Conservation (phyloP, 1,139 yeast genomes). For the Candida smagusa region DNA sequence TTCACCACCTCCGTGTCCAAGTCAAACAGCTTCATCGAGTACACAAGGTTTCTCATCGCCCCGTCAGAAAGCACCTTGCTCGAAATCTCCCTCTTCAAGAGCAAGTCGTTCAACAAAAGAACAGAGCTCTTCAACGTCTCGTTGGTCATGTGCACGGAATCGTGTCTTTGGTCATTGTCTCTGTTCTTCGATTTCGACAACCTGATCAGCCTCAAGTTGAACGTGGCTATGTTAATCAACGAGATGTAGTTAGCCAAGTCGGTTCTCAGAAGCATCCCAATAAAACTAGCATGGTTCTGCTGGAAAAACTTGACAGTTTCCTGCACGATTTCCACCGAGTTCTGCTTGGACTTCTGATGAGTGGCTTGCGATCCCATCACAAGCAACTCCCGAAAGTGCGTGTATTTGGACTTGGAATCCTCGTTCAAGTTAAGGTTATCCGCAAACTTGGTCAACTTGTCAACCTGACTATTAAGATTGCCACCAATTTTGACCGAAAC, state of each 20-base stretch:
- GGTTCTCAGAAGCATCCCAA: conserved; percentile 13
- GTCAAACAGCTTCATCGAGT: conserved; percentile 36
- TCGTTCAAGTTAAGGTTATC: conserved; percentile 9
- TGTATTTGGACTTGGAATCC: conserved; percentile 21
- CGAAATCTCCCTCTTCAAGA: conserved; percentile 12
- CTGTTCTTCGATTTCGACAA: conserved; percentile 33
- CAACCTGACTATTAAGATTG: conserved; percentile 3
- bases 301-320: conserved; percentile 10
- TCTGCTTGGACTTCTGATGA: conserved; percentile 17
- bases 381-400: conserved; percentile 29
- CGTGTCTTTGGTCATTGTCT: conserved; percentile 37
- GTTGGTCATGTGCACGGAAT: conserved; percentile 27
- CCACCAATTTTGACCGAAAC: conserved; percentile 1
- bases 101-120: conserved; percentile 30
- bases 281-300: conserved; percentile 1
- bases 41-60: conserved; percentile 20
- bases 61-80: conserved; percentile 6
- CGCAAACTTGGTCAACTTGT: conserved; percentile 6
- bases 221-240: conserved; percentile 23
- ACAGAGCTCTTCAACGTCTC: conserved; percentile 31
- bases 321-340: conserved; percentile 19
- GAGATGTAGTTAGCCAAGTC: conserved; percentile 28
- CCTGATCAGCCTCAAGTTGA: conserved; percentile 27
- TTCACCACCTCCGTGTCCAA: conserved; percentile 34
- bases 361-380: conserved; percentile 19